These are phyloP conservation scores for Viola odorata DNA, from an alignment of 345 rosid species.

Conservation along the genomic window DNA sequence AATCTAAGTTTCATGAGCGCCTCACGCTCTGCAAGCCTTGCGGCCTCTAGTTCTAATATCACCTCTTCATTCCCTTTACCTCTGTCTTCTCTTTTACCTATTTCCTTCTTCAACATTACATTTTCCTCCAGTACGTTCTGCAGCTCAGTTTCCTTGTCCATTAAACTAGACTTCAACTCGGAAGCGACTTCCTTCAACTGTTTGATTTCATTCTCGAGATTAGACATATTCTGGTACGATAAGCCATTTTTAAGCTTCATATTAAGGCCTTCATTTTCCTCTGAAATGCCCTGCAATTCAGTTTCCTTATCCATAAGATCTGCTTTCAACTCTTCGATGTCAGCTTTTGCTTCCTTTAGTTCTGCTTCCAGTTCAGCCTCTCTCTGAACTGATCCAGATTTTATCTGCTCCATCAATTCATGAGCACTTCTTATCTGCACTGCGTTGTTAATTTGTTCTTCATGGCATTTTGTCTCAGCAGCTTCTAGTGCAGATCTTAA, in stretches of 20 bases:
- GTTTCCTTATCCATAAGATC: conserved; percentile 86
- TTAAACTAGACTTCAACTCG: conserved; percentile 42
- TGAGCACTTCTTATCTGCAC: conserved; percentile 70
- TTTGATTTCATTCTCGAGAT: conserved; percentile 35
- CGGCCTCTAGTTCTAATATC: conserved; percentile 31
- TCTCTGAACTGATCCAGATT: conserved; percentile 29
- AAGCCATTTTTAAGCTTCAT: conserved; percentile 33
- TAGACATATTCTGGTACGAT: conserved; percentile 24
- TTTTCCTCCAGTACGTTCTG: conserved; percentile 40
- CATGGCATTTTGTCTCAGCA: conserved; percentile 38
- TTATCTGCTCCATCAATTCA: conserved; percentile 59
- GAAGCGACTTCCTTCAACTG: conserved; percentile 38
- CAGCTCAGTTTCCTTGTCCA: conserved; percentile 54
- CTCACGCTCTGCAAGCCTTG: conserved; percentile 50
- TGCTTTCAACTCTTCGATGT: conserved; percentile 65
- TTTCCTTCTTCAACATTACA: conserved; percentile 42
- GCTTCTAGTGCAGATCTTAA: conserved; percentile 51
- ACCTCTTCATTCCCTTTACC: conserved; percentile 31
- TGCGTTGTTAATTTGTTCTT: conserved; percentile 69
- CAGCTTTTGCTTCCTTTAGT: conserved; percentile 39
- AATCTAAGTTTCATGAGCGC: conserved; percentile 57
- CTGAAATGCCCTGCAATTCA: conserved; percentile 61
- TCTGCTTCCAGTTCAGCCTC: conserved; percentile 64
- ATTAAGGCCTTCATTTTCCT: conserved; percentile 68
- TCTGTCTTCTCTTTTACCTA: conserved; percentile 41